A percentile compares a stretch with the other conserved stretches of the same genome.
These are phyloP conservation scores for Osmanthus fragrans DNA, from an alignment of 257 asterid genomes.

Conservation along the genomic window DNA sequence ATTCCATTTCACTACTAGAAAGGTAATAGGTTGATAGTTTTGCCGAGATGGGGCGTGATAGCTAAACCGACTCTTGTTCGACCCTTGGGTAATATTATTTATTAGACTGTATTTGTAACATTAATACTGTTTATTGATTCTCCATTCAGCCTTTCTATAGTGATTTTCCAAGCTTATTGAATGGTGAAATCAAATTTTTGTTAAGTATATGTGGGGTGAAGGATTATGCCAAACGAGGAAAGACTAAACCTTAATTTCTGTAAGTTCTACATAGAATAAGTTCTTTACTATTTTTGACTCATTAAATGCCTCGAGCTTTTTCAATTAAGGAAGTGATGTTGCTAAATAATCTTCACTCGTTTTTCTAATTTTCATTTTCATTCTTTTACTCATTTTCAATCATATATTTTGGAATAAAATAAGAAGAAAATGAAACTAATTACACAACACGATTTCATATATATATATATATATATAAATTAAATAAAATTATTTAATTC, in stretches of 20 bases:
- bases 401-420: no score
- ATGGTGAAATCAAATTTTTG: not conserved
- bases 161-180: constrained; percentile 49
- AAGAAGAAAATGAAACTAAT: constrained; percentile 16
- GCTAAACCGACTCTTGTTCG: not conserved
- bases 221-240: not conserved
- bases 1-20: constrained; percentile 23
- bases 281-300: not conserved
- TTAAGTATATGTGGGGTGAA: not conserved
- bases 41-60: not conserved
- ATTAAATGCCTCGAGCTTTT: not conserved
- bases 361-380: no score
- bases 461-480: not conserved
- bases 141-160: not conserved
- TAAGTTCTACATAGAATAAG: not conserved
- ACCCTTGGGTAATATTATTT: not conserved
- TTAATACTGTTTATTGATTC: constrained; percentile 13
- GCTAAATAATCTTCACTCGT: not conserved
- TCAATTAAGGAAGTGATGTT: no score
- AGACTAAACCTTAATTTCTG: no score
- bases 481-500: no score
- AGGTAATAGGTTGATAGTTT: not conserved
- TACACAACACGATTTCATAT: constrained; percentile 44
- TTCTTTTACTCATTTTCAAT: no score
- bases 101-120: constrained; percentile 33